phyloP scores from a whole-genome alignment of 768 basidiomycete genomes.

The Hortiboletus campestris region DNA sequence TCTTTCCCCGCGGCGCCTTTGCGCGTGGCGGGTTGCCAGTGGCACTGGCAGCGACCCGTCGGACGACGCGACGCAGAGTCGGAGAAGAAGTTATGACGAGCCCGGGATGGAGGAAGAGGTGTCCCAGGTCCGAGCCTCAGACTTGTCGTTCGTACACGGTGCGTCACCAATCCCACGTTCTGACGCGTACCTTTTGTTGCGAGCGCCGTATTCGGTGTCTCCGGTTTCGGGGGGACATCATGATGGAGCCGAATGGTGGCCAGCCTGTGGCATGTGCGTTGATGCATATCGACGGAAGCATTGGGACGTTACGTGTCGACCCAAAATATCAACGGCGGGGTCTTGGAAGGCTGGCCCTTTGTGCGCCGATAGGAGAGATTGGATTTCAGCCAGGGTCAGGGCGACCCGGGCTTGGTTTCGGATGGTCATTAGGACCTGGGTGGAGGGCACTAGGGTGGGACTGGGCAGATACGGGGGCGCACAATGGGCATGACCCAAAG shows the following conservation, averaged over 20 bases:
- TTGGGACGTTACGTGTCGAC: conserved; percentile 14
- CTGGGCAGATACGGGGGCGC: conserved; percentile 15
- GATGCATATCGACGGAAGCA: conserved; percentile 22
- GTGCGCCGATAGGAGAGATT: conserved; percentile 9
- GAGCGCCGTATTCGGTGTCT: conserved; percentile 22
- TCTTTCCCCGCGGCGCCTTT: not conserved
- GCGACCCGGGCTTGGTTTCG: not conserved
- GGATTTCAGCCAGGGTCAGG: not conserved
- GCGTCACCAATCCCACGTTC: conserved; percentile 14
- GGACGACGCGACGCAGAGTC: not conserved
- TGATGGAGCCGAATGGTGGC: too few relatives aligned
- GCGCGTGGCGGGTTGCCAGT: not conserved
- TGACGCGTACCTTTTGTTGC: conserved; percentile 20
- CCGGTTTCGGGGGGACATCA: conserved; percentile 4
- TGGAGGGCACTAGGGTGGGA: conserved; percentile 23
- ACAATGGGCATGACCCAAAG: not conserved
- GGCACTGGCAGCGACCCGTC: not conserved
- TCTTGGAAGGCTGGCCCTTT: conserved; percentile 11
- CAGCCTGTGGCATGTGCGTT: conserved; percentile 13
- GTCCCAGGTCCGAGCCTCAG: conserved; percentile 10
- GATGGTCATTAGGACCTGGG: conserved; percentile 12
- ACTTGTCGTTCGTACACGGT: conserved; percentile 13
- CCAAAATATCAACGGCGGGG: conserved; percentile 8
- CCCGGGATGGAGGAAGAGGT: not conserved
- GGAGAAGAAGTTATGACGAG: too few relatives aligned